Evolutionary conservation across 2,329 filamentous ascomycete genomes (phyloP).

Genomic region (Westerdykella ornata): DNA sequence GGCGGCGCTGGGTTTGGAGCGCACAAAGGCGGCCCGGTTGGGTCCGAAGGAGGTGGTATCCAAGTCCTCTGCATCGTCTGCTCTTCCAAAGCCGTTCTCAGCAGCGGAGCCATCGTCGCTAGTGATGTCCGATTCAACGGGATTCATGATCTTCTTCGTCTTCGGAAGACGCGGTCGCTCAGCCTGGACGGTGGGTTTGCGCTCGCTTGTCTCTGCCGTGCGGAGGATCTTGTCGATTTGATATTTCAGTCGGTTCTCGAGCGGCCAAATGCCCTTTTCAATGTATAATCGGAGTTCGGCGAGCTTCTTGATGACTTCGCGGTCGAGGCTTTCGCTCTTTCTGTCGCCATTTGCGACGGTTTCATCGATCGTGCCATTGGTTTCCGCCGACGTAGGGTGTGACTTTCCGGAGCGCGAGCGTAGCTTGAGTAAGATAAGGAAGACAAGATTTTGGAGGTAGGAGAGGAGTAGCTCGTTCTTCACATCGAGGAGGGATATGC

Average conservation of each 20-base stretch:
- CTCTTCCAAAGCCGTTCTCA: constrained; percentile 10
- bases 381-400: constrained; percentile 37
- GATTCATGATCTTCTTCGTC: constrained; percentile 32
- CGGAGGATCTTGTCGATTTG: constrained; percentile 93
- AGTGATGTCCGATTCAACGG: constrained; percentile 37
- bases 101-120: constrained; percentile 29
- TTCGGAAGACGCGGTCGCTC: constrained; percentile 15
- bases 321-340: constrained; percentile 45
- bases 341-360: constrained; percentile 23
- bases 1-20: constrained; percentile 14
- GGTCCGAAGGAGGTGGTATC: constrained; percentile 59
- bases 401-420: constrained; percentile 37
- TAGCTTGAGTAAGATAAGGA: constrained; percentile 75
- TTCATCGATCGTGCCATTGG: constrained; percentile 20
- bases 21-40: constrained; percentile 47
- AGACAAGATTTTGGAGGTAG: constrained; percentile 90
- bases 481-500: constrained; percentile 87
- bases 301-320: constrained; percentile 75
- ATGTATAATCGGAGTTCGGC: constrained; percentile 86
- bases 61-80: constrained; percentile 36
- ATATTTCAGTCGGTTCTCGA: constrained; percentile 87
- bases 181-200: constrained; percentile 23
- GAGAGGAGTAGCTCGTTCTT: constrained; percentile 97
- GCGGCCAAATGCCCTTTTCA: constrained; percentile 81
- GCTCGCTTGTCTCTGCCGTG: constrained; percentile 64